Evolutionary conservation across 768 basidiomycete species (phyloP), one percentile per base, ranked within the genome.

Genomic region (Suillus sp.): DNA sequence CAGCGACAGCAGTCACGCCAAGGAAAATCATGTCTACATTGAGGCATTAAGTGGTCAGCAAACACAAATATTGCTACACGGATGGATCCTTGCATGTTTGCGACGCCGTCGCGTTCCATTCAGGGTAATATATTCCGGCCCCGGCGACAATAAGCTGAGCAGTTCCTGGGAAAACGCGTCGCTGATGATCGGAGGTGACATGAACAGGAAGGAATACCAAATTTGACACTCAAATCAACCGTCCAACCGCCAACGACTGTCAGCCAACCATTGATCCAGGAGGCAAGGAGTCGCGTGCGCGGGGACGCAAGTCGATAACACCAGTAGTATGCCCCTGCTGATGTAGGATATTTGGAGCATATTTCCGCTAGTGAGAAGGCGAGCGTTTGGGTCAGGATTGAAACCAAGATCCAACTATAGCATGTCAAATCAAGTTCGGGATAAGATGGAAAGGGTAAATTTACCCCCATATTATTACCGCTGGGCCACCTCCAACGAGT

Each of bases 181-280:
- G 18, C 4, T 38, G 40, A 7, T 22, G 16, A 47, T 20, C 18
- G 10, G 32, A 3, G 18, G 43, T 37, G 10, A 47, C 9, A 61
- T 14, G 25, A 40, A 42, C 50, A 40, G n/a, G 37, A 38, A 35
- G 1, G 37, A 42, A 25, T 62, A 72, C 85, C 86, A 68, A 90
- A 90, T 4, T 83, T 86, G 7, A 87, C 87, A 11, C 86, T 87
- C 42, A 89, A 68, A n/a, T 85, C 83, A 62, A 86, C 80, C 0
- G 84, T 89, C 87, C 88, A 90, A 16, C 88, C 85, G 30, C 88
- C 88, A 34, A 87, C 86, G 68, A 88, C 77, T 1, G 84, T 86
- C 20, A 89, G 74, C 88, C 88, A 90, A 7, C 88, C 88, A 62
- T 86, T 85, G 54, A 89, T 83, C 84, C 88, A 90, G 18, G 84